Conservation (phyloP, 306 rosid genomes). For the Sesbania bispinosa region DNA sequence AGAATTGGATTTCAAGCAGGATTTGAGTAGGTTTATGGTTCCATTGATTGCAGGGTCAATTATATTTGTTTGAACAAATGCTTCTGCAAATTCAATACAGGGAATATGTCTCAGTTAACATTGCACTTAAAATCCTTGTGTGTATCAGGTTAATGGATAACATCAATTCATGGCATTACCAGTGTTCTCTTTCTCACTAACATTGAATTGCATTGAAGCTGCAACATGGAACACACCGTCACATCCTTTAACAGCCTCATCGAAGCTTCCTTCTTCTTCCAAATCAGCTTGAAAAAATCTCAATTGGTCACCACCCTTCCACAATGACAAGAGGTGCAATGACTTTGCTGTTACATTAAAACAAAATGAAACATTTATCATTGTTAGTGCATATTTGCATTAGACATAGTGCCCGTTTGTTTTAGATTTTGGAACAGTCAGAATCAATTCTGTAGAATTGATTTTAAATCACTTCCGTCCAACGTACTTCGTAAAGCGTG, state of each 20-base stretch:
- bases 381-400: neutral
- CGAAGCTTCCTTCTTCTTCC: slow-evolving; percentile 66
- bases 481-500: no score
- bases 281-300: slow-evolving; percentile 67
- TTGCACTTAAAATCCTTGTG: neutral
- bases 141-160: neutral
- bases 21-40: slow-evolving; percentile 51
- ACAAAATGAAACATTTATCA: neutral
- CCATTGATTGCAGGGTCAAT: slow-evolving; percentile 63
- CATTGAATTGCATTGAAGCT: slow-evolving; percentile 63
- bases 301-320: slow-evolving; percentile 47
- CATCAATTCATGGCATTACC: slow-evolving; percentile 36
- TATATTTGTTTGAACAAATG: slow-evolving; percentile 47
- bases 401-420: neutral
- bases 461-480: no score
- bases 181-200: slow-evolving; percentile 38
- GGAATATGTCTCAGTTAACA: slow-evolving; percentile 6
- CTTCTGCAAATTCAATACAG: slow-evolving; percentile 40
- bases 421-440: no score
- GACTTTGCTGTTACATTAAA: slow-evolving; percentile 53
- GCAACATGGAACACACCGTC: slow-evolving; percentile 78
- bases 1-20: slow-evolving; percentile 68
- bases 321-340: slow-evolving; percentile 49
- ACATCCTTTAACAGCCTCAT: slow-evolving; percentile 68
- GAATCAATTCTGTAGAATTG: no score